Evolutionary conservation across 23 red algal genomes (phyloP), one percentile per base, ranked within the genome.

Genomic region (Cyanidium caldarium): DNA sequence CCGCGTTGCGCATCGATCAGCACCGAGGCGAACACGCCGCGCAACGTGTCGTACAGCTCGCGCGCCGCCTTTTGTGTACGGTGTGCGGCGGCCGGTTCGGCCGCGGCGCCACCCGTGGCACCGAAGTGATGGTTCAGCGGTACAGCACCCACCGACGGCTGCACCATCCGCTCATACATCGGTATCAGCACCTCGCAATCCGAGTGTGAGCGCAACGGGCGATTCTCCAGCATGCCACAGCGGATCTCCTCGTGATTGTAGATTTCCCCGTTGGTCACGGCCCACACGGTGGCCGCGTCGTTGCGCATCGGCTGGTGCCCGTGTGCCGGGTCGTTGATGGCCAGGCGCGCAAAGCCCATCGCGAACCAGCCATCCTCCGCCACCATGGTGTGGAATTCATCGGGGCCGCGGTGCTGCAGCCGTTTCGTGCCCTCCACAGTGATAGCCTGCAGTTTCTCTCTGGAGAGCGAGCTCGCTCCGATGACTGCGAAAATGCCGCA

Each of bases 161-260:
- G n/a, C 37, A 75, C 3, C 33, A 61, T 31, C 43, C 73, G 72
- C 38, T 86, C 77, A 57, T 86, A 94, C 5, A 94, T 56, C 10
- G 88, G 88, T 29, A 80, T 73, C 38, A 94, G 73, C 65, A 94
- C 83, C 73, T 86, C 88, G 34, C 88, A 94, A 65, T 94, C 88
- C 25, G 81, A 86, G 41, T 75, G 37, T 39, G 70, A 75, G 19
- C 43, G 70, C 14, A 86, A 56, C 0, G 68, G 19, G 0, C 14
- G 35, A 2, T 26, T 61, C 38, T 15, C 2, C 38, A 58, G 2
- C 14, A 2, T 3, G 19, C 2, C 3, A 14, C 41, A 28, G 13
- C 46, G 34, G 43, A 3, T 38, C 41, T 75, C 38, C 28, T 58
- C 51, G 39, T 98, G 85, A 45, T 98, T 98, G 76, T 98, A 98